phyloP scores from a whole-genome alignment of 2,329 filamentous ascomycete genomes.

The Teratosphaeria destructans region DNA sequence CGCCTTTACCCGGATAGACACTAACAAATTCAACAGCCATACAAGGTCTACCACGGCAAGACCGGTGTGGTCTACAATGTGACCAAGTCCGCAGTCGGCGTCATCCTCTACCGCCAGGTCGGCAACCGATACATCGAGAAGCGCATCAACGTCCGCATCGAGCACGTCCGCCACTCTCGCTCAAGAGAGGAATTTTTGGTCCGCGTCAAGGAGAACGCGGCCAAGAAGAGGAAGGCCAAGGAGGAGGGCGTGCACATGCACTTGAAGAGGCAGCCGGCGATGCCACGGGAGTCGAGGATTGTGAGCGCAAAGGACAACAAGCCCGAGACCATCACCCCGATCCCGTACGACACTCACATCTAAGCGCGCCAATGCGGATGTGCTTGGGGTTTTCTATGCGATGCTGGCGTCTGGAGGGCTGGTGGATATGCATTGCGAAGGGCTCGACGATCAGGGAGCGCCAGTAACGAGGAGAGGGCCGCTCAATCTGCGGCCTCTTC shows the following conservation, averaged over 20 bases:
- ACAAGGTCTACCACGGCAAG: constrained; percentile 99
- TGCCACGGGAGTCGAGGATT: constrained; percentile 70
- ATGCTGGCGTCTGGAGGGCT: neutral
- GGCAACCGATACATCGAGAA: constrained; percentile 99
- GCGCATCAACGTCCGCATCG: constrained; percentile 97
- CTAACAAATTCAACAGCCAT: constrained; percentile 46
- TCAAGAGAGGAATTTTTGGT: constrained; percentile 94
- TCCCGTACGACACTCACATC: constrained; percentile 97
- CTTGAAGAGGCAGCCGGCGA: constrained; percentile 80
- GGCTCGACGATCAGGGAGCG: neutral
- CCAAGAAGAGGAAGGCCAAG: constrained; percentile 88
- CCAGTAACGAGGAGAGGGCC: neutral
- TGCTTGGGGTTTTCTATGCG: neutral
- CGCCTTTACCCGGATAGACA: neutral
- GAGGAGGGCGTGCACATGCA: constrained; percentile 74
- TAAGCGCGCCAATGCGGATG: constrained; percentile 39
- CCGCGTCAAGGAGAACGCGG: constrained; percentile 93
- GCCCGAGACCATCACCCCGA: constrained; percentile 82
- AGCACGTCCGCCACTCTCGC: constrained; percentile 91
- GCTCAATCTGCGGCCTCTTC: neutral
- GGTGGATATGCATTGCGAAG: neutral
- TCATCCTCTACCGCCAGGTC: constrained; percentile 99
- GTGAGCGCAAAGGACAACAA: constrained; percentile 72
- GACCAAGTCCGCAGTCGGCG: constrained; percentile 91
- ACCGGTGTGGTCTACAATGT: constrained; percentile 68